These are phyloP conservation scores for Vanrija sp. DNA, from an alignment of 1,284 basidiomycete species.

Conservation along the genomic window DNA sequence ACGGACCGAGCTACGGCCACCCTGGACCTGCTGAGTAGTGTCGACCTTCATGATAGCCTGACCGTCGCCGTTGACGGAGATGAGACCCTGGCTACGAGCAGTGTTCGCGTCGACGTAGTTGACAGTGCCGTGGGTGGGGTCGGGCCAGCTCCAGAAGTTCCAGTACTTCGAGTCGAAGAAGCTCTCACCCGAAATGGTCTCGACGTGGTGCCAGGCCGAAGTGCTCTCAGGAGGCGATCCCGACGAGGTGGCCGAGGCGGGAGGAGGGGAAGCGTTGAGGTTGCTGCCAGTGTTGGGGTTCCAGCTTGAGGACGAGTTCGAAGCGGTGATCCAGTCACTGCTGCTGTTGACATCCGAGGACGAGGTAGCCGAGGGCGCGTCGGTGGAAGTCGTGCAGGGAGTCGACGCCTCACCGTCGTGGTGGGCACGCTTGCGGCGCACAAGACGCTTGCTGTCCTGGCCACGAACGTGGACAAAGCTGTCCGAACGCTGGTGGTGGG, in stretches of 20 bases:
- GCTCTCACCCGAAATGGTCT: slow-evolving; percentile 28
- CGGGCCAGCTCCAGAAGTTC: slow-evolving; percentile 65
- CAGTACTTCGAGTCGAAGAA: slow-evolving; percentile 73
- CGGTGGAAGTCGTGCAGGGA: slow-evolving; percentile 13
- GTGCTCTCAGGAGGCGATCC: slow-evolving; percentile 9
- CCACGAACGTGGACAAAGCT: neutral
- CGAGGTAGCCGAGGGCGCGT: slow-evolving; percentile 9
- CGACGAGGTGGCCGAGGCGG: neutral
- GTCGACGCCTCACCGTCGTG: neutral
- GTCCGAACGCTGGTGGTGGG: too few species aligned
- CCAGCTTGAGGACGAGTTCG: neutral
- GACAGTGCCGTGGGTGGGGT: slow-evolving; percentile 74
- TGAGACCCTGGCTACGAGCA: slow-evolving; percentile 46
- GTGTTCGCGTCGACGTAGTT: slow-evolving; percentile 30
- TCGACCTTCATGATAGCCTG: slow-evolving; percentile 81
- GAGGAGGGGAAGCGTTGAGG: too few species aligned
- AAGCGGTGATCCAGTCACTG: slow-evolving; percentile 3
- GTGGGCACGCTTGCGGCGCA: neutral
- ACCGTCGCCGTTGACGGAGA: slow-evolving; percentile 61
- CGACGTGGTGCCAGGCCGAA: slow-evolving; percentile 35
- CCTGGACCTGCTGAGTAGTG: slow-evolving; percentile 64
- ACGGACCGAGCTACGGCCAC: slow-evolving; percentile 66
- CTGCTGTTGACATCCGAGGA: slow-evolving; percentile 1
- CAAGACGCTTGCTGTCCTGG: neutral
- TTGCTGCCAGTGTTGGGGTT: neutral